Evolutionary conservation across 768 basidiomycete genomes (phyloP), one percentile per base, ranked within the genome.

Genomic region (Tephrocybe sp.): DNA sequence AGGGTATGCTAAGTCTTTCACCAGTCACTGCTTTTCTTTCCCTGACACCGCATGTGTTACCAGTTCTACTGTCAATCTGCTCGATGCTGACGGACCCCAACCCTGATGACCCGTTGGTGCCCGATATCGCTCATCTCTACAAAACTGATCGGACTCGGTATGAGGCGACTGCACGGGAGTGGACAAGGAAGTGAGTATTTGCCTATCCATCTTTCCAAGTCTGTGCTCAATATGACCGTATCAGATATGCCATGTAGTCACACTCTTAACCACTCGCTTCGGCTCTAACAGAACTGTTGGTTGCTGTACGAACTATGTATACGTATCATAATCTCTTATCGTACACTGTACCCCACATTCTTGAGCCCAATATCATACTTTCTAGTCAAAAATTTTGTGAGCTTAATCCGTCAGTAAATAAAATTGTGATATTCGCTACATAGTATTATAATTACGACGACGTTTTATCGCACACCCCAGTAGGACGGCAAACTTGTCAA

Each of bases 51-150:
- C 19, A 49, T 33, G 45, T 22, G 3, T 26, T 40, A 41, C 17
- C 57, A 98, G 96, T 99, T 38, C 70, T 99, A 26, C 81, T 98
- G 62, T 97, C 95, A 65, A 98, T 99, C 69, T 98, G 96, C 68
- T 99, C 97, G 62, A 95, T 98, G 92, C 73, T 99, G 65, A 99
- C 96, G 43, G 97, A 99, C 69, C 97, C 97, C 57, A 99, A 98
- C 73, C 96, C 96, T 48, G 97, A 99, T 71, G 97, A 99, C 66
- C 97, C 97, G 3, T 78, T 98, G 70, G 96, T 98, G 43, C 97
- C 97, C 48, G 97, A 99, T 65, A 98, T 98, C 58, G 97, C 97
- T 49, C 92, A 96, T 71, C 72, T 98, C 60, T 99, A 99, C 85
- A 99, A 98, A 92, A 98, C 95, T 33, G 97, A 99, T 74, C 85